Conservation (phyloP, 331 rosid genomes). For the Stylosanthes scabra region DNA sequence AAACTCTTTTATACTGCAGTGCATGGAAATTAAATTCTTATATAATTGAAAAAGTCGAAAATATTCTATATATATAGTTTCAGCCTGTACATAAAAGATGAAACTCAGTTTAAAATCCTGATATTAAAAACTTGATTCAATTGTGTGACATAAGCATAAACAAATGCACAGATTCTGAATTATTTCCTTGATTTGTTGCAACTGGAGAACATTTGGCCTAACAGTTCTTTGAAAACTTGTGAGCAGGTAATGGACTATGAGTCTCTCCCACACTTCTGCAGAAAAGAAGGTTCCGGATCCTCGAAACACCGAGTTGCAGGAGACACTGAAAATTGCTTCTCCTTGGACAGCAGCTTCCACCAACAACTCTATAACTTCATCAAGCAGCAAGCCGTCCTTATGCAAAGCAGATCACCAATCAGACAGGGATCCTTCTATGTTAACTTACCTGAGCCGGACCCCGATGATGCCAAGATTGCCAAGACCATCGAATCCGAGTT, state of each 20-base stretch:
- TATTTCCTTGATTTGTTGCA: conserved; percentile 11
- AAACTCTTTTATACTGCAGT: no score
- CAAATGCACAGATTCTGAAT: no score
- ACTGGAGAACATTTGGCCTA: conserved; percentile 1
- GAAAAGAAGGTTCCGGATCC: conserved; percentile 73
- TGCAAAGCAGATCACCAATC: conserved; percentile 54
- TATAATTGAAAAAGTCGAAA: no score
- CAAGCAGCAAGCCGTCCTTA: conserved; percentile 57
- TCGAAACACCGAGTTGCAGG: conserved; percentile 57
- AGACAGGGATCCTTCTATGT: conserved; percentile 84
- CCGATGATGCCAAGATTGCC: conserved; percentile 63
- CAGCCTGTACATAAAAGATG: no score
- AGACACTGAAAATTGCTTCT: conserved; percentile 66
- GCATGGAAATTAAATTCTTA: no score
- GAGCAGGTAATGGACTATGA: conserved; percentile 81
- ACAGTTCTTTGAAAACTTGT: conserved; percentile 29
- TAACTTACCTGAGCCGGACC: conserved; percentile 77
- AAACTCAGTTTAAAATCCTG: no score
- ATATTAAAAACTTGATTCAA: no score
- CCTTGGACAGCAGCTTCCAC: conserved; percentile 71
- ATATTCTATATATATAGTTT: no score
- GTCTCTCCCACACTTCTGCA: conserved; percentile 92
- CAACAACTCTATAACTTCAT: conserved; percentile 72
- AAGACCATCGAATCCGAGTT: conserved; percentile 73
- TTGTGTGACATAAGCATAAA: no score